Evolutionary conservation across 345 rosid species (phyloP).

Genomic region (Brassica rapa): DNA sequence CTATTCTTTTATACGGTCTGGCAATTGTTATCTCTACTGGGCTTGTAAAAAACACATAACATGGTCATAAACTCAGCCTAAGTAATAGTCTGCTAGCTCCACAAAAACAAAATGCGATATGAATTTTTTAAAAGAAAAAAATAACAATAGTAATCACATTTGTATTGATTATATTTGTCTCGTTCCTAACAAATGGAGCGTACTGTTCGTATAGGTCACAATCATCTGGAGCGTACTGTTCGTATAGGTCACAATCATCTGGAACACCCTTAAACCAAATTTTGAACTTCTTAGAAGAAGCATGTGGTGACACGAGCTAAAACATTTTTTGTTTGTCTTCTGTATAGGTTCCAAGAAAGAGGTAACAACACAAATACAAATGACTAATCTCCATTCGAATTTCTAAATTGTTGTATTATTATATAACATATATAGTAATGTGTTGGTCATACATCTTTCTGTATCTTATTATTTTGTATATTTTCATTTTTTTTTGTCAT

Average conservation of each 20-base stretch:
- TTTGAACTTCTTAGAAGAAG: not conserved
- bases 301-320: constrained; percentile 21
- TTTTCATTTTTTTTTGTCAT: not conserved
- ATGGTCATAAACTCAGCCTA: not conserved
- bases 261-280: not conserved
- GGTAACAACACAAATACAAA: not conserved
- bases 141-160: not conserved
- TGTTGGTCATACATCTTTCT: too few relatives aligned
- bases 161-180: not conserved
- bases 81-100: not conserved
- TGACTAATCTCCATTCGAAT: not conserved
- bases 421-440: not conserved
- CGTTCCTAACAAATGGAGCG: constrained; percentile 6
- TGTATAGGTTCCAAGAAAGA: not conserved
- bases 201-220: constrained; percentile 16
- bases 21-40: too few relatives aligned
- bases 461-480: too few relatives aligned
- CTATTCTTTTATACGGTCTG: not conserved
- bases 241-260: constrained; percentile 15
- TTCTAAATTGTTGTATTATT: not conserved
- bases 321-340: not conserved
- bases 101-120: not conserved
- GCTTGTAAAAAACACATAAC: not conserved
- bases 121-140: not conserved
- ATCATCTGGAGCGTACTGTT: not conserved